phyloP scores from a whole-genome alignment of 495 filamentous ascomycete genomes.

The Parmelia sp. region DNA sequence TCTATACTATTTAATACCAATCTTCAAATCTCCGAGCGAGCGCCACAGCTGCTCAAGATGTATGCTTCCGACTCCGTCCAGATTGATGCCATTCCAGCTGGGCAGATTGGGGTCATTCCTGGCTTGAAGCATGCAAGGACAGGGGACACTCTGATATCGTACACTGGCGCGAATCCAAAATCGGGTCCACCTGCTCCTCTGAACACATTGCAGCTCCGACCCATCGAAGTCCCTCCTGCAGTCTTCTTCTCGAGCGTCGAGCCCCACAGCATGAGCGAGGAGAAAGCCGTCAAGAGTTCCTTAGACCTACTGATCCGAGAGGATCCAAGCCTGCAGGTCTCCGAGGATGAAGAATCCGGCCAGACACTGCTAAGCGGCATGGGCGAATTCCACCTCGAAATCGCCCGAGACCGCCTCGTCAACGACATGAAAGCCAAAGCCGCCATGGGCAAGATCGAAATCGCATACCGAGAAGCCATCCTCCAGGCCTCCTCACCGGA shows the following conservation, averaged over 20 bases:
- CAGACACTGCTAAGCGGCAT: conserved; percentile 92
- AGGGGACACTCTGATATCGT: conserved; percentile 83
- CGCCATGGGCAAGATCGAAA: conserved; percentile 86
- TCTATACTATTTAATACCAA: conserved; percentile 81
- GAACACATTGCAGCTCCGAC: conserved; percentile 71
- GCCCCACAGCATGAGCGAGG: conserved; percentile 68
- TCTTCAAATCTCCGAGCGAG: conserved; percentile 72
- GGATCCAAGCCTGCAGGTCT: conserved; percentile 88
- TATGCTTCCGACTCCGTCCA: conserved; percentile 85
- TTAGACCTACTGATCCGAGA: conserved; percentile 76
- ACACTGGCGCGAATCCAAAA: conserved; percentile 54
- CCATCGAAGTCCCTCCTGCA: conserved; percentile 84
- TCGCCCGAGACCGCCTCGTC: conserved; percentile 79
- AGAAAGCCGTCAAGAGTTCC: conserved; percentile 69
- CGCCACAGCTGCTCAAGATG: conserved; percentile 79
- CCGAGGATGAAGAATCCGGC: conserved; percentile 79
- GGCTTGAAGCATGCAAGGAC: conserved; percentile 87
- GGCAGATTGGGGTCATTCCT: conserved; percentile 93
- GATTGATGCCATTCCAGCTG: conserved; percentile 67
- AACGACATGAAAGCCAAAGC: conserved; percentile 86
- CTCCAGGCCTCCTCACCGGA: conserved; percentile 46
- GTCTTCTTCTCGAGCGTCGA: conserved; percentile 95
- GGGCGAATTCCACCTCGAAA: conserved; percentile 97
- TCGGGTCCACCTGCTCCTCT: conserved; percentile 59
- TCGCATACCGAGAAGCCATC: conserved; percentile 84